These are phyloP conservation scores for Alopecurus myosuroides DNA, from an alignment of 176 grass and related monocot genomes.

Conservation along the genomic window DNA sequence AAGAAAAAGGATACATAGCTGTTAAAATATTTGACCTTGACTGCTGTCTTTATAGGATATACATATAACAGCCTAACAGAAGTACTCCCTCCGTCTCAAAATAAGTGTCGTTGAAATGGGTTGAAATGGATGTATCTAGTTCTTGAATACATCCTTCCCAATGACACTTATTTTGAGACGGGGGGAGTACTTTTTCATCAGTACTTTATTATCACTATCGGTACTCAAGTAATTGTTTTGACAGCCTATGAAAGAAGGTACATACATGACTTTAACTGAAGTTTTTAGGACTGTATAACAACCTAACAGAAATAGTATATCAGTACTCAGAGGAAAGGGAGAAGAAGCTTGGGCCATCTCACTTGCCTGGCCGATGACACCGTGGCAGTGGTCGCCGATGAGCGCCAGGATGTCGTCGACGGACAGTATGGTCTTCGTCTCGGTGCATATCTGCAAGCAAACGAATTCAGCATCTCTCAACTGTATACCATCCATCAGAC, in stretches of 20 bases:
- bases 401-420: conserved; percentile 83
- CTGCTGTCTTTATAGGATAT: no score
- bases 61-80: no score
- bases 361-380: conserved; percentile 80
- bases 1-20: background rate
- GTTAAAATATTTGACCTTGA: background rate
- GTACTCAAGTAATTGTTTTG: no score
- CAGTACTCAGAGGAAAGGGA: background rate
- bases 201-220: no score
- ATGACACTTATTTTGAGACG: no score
- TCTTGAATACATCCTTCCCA: no score
- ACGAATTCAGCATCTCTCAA: background rate
- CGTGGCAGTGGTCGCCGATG: conserved; percentile 76
- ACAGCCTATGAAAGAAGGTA: no score
- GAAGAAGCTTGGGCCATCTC: background rate
- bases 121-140: no score
- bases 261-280: background rate
- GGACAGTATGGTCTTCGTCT: conserved; percentile 81
- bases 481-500: background rate
- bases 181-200: no score
- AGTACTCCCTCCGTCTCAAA: no score
- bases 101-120: no score
- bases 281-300: background rate
- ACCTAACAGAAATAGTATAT: background rate
- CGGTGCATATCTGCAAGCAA: conserved; percentile 27